Evolutionary conservation across 164 flowering plant genomes (phyloP), one percentile per base, ranked within the genome.

Genomic region (Vitis labrusca): DNA sequence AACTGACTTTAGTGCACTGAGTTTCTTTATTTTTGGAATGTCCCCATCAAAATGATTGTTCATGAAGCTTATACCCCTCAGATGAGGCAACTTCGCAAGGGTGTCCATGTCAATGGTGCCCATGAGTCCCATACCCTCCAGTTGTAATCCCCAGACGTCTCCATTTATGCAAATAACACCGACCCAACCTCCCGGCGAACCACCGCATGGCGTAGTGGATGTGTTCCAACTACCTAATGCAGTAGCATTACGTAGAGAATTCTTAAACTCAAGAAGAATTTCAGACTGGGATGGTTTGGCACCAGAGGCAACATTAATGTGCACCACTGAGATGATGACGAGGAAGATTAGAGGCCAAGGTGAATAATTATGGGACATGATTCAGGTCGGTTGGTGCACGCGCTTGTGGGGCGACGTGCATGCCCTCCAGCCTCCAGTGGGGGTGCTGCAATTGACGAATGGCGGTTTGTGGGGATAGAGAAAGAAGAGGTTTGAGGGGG

Each of bases 11-110:
- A 86, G 59, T 1, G 66, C 60, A 8, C 49, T 12, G 0, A 85
- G 64, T 50, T 47, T 17, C 49, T 71, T 75, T 0, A 88, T 2
- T 1, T 74, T 70, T 0, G 88, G 89, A 14, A 83, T 8, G 0
- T 77, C 68, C 1, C 87, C 86, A 0, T 66, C 72, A 50, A 86
- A 81, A 8, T 54, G 57, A 53, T 88, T 88, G 61, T 71, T 58
- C 84, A 78, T 81, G 3, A 88, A 70, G 68, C 89, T 91, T 3
- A 93, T 9, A 6, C 85, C 68, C 52, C 92, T 74, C 62, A 91
- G 64, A 16, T n/a, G 0, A 0, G 68, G 65, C 69, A 93, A 63
- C 0, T 60, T 65, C 7, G 17, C 6, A 0, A 91, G 81, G 3
- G 85, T 6, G 9, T 84, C 81, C 1, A 85, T 13, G 13, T 88